Conservation (phyloP, 345 rosid genomes). For the Eucalyptus microcorys region DNA sequence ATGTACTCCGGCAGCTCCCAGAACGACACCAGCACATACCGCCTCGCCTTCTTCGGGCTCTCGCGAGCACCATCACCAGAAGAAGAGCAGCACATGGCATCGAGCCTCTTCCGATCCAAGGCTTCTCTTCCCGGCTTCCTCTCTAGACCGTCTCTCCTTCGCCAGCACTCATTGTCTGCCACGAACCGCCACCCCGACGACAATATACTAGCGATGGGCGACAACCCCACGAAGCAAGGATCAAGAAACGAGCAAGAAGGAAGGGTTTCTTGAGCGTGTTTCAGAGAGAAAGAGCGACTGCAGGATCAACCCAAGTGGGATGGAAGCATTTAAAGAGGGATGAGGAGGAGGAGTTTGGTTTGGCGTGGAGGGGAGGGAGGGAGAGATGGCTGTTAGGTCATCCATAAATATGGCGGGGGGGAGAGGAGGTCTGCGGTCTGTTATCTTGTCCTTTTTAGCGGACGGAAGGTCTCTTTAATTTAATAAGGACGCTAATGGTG, state of each 20-base stretch:
- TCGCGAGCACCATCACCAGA: not conserved
- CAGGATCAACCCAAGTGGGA: not conserved
- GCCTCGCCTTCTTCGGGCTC: slow-evolving; percentile 9
- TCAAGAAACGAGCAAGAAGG: no score
- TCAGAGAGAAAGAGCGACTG: not conserved
- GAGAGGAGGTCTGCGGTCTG: not conserved
- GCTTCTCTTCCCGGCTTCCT: not conserved
- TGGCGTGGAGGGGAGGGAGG: not conserved
- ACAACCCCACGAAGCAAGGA: no score
- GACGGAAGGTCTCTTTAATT: no score
- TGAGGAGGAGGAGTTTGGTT: not conserved
- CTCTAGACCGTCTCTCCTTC: not conserved
- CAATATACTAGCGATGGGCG: no score
- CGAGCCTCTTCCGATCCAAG: not conserved
- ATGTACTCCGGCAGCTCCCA: slow-evolving; percentile 16
- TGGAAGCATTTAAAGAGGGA: not conserved
- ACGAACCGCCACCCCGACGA: no score
- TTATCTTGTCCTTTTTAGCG: not conserved
- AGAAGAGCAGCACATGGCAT: not conserved
- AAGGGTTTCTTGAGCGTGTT: not conserved
- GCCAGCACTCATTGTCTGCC: not conserved
- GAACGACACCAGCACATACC: slow-evolving; percentile 33
- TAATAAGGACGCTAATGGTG: not conserved
- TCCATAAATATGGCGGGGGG: not conserved
- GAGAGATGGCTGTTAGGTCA: not conserved